These are phyloP conservation scores for Malus hybrid DNA, from an alignment of 331 rosid genomes.

Conservation along the genomic window DNA sequence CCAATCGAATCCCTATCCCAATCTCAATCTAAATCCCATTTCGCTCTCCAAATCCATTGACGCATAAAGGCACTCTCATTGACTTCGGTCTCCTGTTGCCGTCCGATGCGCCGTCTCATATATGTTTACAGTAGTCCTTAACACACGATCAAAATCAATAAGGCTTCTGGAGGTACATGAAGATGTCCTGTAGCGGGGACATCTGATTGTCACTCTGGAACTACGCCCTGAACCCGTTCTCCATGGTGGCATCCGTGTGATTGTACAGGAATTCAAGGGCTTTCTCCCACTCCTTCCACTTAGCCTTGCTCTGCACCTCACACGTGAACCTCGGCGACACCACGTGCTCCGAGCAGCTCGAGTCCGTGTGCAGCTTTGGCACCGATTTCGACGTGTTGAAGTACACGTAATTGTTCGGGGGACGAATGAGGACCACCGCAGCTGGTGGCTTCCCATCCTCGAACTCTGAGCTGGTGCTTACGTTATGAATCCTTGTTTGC, in stretches of 20 bases:
- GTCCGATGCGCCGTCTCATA: not conserved
- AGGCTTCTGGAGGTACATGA: constrained; percentile 36
- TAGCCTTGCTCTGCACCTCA: constrained; percentile 95
- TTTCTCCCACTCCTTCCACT: constrained; percentile 80
- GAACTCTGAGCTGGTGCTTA: constrained; percentile 10
- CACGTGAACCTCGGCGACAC: constrained; percentile 81
- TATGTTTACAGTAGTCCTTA: not conserved
- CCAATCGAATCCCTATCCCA: too few species aligned
- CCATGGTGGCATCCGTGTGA: constrained; percentile 23
- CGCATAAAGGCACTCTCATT: constrained; percentile 21
- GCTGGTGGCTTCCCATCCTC: constrained; percentile 60
- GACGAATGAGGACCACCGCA: not conserved
- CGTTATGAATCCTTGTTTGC: not conserved
- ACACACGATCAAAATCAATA: not conserved
- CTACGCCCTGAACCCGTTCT: constrained; percentile 17
- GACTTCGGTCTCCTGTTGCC: constrained; percentile 41
- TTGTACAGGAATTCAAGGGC: constrained; percentile 34
- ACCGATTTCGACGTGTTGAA: constrained; percentile 78
- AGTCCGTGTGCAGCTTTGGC: constrained; percentile 84
- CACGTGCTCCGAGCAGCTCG: constrained; percentile 95
- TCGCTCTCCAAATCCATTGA: not conserved
- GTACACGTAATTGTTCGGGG: constrained; percentile 37
- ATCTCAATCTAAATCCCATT: too few species aligned
- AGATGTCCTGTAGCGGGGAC: constrained; percentile 50
- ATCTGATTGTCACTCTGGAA: constrained; percentile 27